These are phyloP conservation scores for Zasmidium angulare DNA, from an alignment of 2,329 filamentous ascomycete species.

Conservation along the genomic window DNA sequence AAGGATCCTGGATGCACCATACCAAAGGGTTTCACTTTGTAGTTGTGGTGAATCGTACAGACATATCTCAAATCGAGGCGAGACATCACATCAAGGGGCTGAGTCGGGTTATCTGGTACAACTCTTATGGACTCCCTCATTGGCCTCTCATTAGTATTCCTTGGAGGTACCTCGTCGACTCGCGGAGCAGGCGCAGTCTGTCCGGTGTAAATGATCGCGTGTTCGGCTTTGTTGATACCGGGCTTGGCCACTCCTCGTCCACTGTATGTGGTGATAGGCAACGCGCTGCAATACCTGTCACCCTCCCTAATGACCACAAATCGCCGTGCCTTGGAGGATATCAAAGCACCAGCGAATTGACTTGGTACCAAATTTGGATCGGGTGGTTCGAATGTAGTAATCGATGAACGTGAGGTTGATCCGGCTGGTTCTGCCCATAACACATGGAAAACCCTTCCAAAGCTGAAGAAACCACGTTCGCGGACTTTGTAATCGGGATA, in stretches of 20 bases:
- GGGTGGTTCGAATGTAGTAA: background rate
- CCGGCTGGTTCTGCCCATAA: constrained; percentile 26
- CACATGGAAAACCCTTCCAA: constrained; percentile 21
- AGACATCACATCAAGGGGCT: background rate
- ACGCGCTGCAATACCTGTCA: constrained; percentile 13
- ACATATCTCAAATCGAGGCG: constrained; percentile 12
- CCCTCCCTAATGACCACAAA: constrained; percentile 27
- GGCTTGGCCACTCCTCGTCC: constrained; percentile 21
- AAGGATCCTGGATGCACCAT: constrained; percentile 6
- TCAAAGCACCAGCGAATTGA: background rate
- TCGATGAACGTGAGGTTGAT: background rate
- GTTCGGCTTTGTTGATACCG: constrained; percentile 21
- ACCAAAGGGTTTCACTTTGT: constrained; percentile 7
- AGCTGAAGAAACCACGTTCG: constrained; percentile 10
- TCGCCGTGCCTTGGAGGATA: constrained; percentile 24
- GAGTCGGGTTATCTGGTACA: background rate
- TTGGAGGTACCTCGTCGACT: constrained; percentile 7
- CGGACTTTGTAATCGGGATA: constrained; percentile 1
- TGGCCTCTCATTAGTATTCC: background rate
- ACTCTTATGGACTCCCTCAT: constrained; percentile 7
- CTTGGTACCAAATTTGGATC: background rate
- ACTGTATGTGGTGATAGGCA: constrained; percentile 28
- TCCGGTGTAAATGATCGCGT: constrained; percentile 28
- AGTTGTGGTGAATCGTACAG: constrained; percentile 13
- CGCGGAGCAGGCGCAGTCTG: background rate